These are phyloP conservation scores for Globisporangium acanthophoron DNA, from an alignment of 352 stramenopile species.

Conservation along the genomic window DNA sequence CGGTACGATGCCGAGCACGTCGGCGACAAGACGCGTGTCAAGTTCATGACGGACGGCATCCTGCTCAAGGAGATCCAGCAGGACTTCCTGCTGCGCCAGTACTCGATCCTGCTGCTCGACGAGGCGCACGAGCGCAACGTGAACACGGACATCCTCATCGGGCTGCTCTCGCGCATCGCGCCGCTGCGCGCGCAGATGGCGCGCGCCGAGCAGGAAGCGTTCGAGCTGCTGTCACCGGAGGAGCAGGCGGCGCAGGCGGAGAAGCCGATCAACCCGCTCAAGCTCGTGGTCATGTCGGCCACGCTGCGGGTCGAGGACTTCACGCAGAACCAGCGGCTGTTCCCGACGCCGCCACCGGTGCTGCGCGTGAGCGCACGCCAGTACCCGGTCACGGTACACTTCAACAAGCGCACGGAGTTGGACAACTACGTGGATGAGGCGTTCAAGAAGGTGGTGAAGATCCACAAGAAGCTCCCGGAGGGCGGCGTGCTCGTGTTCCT, in stretches of 20 bases:
- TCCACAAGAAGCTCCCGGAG: conserved; percentile 96
- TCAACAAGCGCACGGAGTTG: conserved; percentile 97
- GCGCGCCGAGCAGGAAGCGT: conserved; percentile 55
- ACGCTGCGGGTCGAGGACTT: conserved; percentile 98
- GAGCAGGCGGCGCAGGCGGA: conserved; percentile 25
- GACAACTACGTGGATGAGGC: conserved; percentile 95
- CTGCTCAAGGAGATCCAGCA: conserved; percentile 96
- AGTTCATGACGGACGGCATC: conserved; percentile 99
- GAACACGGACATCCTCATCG: conserved; percentile 96
- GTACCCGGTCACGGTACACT: conserved; percentile 97
- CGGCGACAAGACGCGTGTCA: conserved; percentile 88
- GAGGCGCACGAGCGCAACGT: conserved; percentile 97
- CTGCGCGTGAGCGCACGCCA: conserved; percentile 94
- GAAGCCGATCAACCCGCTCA: conserved; percentile 69
- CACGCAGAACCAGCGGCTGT: conserved; percentile 91
- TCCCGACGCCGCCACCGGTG: conserved; percentile 88
- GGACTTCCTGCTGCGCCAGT: conserved; percentile 70
- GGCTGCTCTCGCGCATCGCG: conserved; percentile 92
- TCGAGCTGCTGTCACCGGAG: conserved; percentile 29
- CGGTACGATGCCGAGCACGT: conserved; percentile 96
- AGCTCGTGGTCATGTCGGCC: conserved; percentile 96
- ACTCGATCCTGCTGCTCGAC: conserved; percentile 88
- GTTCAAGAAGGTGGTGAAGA: conserved; percentile 96
- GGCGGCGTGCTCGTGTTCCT: conserved; percentile 98
- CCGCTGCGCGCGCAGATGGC: conserved; percentile 89